Conservation (phyloP, 2,329 filamentous ascomycete genomes). For the Aspergillus bombycis region DNA sequence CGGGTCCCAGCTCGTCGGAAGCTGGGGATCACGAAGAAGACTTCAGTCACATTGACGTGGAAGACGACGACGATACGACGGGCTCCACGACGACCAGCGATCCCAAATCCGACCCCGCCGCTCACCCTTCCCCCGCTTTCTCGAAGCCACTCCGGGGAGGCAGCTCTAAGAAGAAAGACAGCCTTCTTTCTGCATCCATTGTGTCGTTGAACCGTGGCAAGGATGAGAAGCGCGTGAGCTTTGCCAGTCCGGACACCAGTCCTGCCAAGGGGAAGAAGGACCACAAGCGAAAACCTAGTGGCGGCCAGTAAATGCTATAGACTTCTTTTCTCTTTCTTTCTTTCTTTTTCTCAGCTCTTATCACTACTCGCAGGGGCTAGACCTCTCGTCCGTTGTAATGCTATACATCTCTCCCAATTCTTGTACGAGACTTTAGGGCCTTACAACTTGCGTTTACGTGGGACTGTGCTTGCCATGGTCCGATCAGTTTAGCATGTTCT, state of each 20-base stretch:
- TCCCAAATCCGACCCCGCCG: slow-evolving; percentile 37
- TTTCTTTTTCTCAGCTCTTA: slow-evolving; percentile 13
- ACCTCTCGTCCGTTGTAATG: slow-evolving; percentile 9
- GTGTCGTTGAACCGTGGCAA: slow-evolving; percentile 32
- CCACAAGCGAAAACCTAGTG: slow-evolving; percentile 26
- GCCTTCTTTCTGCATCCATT: slow-evolving; percentile 29
- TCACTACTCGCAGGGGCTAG: slow-evolving; percentile 8
- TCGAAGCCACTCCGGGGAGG: slow-evolving; percentile 35
- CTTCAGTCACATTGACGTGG: slow-evolving; percentile 49
- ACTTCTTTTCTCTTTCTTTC: slow-evolving; percentile 11
- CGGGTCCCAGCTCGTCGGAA: slow-evolving; percentile 50
- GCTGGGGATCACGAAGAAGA: slow-evolving; percentile 58
- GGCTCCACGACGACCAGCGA: slow-evolving; percentile 37
- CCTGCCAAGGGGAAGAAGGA: slow-evolving; percentile 33
- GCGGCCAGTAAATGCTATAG: slow-evolving; percentile 23
- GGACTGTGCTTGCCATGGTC: background rate
- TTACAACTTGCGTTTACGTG: background rate
- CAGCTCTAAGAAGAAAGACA: slow-evolving; percentile 35
- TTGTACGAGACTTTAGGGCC: slow-evolving; percentile 19
- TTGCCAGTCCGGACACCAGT: slow-evolving; percentile 39
- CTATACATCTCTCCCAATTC: slow-evolving; percentile 15
- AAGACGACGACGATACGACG: slow-evolving; percentile 48
- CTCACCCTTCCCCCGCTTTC: slow-evolving; percentile 30
- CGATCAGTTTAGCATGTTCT: background rate
- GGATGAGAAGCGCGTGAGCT: slow-evolving; percentile 43